These are phyloP conservation scores for Cryptococcus sp. DNA, from an alignment of 1,284 basidiomycete species.

Conservation along the genomic window DNA sequence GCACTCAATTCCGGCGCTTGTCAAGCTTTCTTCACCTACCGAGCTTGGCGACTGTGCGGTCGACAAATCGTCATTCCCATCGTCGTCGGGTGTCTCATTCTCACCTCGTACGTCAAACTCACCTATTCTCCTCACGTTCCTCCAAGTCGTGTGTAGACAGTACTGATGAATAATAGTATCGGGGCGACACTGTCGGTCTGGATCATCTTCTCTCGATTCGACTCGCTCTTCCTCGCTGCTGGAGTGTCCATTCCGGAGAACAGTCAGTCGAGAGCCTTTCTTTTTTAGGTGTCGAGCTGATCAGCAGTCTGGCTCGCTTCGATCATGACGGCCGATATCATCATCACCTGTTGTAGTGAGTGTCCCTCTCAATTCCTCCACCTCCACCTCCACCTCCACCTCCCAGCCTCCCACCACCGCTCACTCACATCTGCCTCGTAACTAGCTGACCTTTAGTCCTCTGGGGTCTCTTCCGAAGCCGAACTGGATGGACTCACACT, in stretches of 20 bases:
- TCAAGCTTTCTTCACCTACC: constrained; percentile 16
- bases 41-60: constrained; percentile 12
- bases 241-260: constrained; percentile 5
- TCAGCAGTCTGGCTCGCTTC: constrained; percentile 20
- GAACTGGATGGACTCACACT: constrained; percentile 29
- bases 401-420: no score
- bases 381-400: no score
- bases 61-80: constrained; percentile 8
- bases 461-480: constrained; percentile 16
- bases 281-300: background rate
- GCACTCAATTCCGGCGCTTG: constrained; percentile 13
- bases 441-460: constrained; percentile 5
- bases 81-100: constrained; percentile 3
- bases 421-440: no score
- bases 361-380: background rate
- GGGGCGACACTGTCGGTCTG: constrained; percentile 13
- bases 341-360: constrained; percentile 19
- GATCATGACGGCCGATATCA: constrained; percentile 23
- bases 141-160: no score
- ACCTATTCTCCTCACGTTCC: no score
- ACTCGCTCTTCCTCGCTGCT: constrained; percentile 10
- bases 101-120: no score
- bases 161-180: constrained; percentile 5
- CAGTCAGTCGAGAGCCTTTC: background rate
- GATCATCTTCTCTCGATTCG: constrained; percentile 16